Conservation (phyloP, 805 yeast species). For the Lachancea dasiensis region DNA sequence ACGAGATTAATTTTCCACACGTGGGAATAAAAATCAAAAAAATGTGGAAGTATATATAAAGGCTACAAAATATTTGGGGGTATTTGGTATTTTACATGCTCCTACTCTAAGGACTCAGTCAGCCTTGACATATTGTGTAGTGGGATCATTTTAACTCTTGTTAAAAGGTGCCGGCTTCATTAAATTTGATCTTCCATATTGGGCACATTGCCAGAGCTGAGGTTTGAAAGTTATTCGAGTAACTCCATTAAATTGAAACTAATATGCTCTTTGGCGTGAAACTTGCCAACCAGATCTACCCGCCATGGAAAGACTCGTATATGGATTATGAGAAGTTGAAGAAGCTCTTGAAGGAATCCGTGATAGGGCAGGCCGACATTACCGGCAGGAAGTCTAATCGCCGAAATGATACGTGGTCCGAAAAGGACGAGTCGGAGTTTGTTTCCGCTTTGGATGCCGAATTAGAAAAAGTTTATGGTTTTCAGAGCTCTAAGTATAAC, state of each 20-base stretch:
- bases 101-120: no score
- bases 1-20: no score
- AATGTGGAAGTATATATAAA: background rate
- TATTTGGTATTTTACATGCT: no score
- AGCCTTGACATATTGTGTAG: no score
- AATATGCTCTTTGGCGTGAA: constrained; percentile 83
- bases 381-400: constrained; percentile 13
- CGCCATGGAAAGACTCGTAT: constrained; percentile 81
- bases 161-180: no score
- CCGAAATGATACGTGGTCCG: constrained; percentile 49
- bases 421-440: constrained; percentile 63
- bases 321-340: constrained; percentile 61
- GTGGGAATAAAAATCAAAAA: background rate
- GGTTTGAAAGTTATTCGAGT: no score
- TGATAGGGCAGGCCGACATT: constrained; percentile 30
- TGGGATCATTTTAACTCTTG: no score
- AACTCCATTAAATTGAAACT: no score
- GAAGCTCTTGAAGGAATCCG: constrained; percentile 63
- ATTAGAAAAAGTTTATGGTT: constrained; percentile 69
- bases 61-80: background rate
- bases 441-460: constrained; percentile 62
- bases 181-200: no score
- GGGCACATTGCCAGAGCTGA: no score
- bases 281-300: constrained; percentile 71
- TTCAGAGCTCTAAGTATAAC: constrained; percentile 62